Percentiles rank a stretch among this genome's conserved stretches.
Conservation (phyloP, 1,139 yeast genomes). For the Geotrichum carabidarum region DNA sequence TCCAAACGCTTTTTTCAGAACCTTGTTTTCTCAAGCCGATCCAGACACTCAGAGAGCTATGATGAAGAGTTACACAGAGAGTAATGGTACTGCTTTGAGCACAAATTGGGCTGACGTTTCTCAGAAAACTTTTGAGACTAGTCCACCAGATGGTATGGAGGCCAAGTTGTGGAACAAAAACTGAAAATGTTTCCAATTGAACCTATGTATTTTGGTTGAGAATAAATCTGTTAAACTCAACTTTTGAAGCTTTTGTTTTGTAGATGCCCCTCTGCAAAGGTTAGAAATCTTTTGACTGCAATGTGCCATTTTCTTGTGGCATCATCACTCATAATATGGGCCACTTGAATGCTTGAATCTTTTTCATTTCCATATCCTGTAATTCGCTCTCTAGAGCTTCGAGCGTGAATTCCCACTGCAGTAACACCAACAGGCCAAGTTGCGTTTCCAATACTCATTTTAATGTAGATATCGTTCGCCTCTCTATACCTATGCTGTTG, state of each 20-base stretch:
- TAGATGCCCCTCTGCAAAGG: conserved; percentile 44
- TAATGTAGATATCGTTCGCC: conserved; percentile 69
- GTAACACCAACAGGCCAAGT: conserved; percentile 92
- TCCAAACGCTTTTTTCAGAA: conserved; percentile 69
- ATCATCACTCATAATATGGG: conserved; percentile 79
- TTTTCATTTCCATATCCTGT: conserved; percentile 33
- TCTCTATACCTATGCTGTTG: conserved; percentile 50
- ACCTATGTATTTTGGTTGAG: background rate
- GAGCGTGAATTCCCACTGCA: conserved; percentile 72
- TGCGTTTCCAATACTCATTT: conserved; percentile 77
- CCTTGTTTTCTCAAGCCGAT: conserved; percentile 72
- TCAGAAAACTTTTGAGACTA: conserved; percentile 57
- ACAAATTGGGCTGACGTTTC: conserved; percentile 94
- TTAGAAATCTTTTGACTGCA: conserved; percentile 63
- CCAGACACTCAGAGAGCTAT: conserved; percentile 88
- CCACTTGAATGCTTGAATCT: conserved; percentile 34
- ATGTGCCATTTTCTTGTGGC: conserved; percentile 73
- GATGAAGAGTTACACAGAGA: conserved; percentile 94
- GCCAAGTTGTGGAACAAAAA: conserved; percentile 37
- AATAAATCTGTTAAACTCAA: background rate
- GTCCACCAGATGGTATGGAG: conserved; percentile 63
- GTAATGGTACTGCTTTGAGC: conserved; percentile 88
- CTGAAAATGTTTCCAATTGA: background rate
- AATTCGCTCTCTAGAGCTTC: conserved; percentile 53
- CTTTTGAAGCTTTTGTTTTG: conserved; percentile 12